Evolutionary conservation across 257 asterid genomes (phyloP), one percentile per base, ranked within the genome.

Genomic region (Galeopsis tetrahit): DNA sequence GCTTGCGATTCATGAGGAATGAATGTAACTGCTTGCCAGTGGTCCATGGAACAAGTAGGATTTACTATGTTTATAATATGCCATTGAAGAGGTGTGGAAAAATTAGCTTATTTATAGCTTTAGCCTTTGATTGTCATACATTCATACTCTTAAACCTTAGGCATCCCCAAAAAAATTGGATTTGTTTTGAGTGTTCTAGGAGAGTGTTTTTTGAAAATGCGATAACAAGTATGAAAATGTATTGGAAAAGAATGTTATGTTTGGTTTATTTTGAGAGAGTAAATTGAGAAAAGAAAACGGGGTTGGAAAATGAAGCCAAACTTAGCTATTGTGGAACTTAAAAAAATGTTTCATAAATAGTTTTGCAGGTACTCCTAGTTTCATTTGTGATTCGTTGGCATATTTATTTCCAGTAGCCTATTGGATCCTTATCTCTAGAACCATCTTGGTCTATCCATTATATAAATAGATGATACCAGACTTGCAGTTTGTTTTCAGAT

Each of bases 41-140:
- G 31, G 71, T 63, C 63, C 34, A 32, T 53, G 33, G 42, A 53
- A 77, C 68, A 51, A 70, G 63, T 44, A 56, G 7, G 60, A 71
- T 56, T 46, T 58, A 44, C 2, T 31, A 13, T 57, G 38, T 35
- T 39, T 42, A 33, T 39, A 14, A 63, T 48, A 8, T 57, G 34
- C 28, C 15, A 1, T 70, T 2, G 46, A 64, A 63, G 71, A 75
- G 66, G 62, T 2, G 14, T 59, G 36, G 17, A 56, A 14, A 63
- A 36, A 13, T 34, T 38, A 35, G 49, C 61, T 57, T 61, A 40
- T 43, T 6, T 68, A 51, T 15, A 40, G 21, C 61, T 33, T 69
- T 17, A 36, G 42, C 28, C 42, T 2, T 43, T 43, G 4, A 31
- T 55, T 6, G 15, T 52, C 10, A 53, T 53, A 15, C 33, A 10